A percentile compares a stretch with the other conserved stretches of the same genome.
Conservation (phyloP, 164 flowering plant species). For the Malania oleifera region DNA sequence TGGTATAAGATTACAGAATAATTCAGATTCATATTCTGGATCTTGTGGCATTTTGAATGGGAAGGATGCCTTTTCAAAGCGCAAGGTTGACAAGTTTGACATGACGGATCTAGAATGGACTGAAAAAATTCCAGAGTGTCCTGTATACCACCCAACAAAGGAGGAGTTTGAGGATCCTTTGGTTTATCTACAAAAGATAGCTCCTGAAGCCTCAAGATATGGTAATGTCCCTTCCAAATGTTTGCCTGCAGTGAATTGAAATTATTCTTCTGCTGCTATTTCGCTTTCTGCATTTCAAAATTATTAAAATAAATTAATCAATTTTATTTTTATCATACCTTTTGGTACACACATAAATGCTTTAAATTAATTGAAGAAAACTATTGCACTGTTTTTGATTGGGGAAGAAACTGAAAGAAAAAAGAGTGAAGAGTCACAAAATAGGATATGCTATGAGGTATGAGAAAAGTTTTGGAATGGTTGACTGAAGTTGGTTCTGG, state of each 20-base stretch:
- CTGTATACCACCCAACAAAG: conserved; percentile 74
- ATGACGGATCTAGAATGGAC: conserved; percentile 66
- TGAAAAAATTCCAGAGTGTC: conserved; percentile 79
- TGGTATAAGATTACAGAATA: conserved; percentile 50
- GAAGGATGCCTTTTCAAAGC: conserved; percentile 44
- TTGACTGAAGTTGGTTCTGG: too few species aligned
- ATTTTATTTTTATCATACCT: too few species aligned
- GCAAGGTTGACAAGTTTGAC: conserved; percentile 63
- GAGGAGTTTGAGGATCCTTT: conserved; percentile 97
- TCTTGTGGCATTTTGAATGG: conserved; percentile 28
- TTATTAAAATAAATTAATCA: too few species aligned
- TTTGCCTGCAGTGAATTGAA: neutral
- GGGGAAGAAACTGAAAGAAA: too few species aligned
- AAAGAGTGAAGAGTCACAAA: too few species aligned
- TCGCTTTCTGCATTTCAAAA: neutral
- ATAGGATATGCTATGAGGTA: too few species aligned
- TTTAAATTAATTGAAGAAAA: too few species aligned
- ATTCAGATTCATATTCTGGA: conserved; percentile 25
- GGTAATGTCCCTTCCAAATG: conserved; percentile 39
- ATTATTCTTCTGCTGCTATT: neutral
- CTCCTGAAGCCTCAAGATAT: conserved; percentile 89
- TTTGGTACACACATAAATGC: too few species aligned
- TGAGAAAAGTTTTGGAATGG: too few species aligned
- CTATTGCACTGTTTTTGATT: too few species aligned
- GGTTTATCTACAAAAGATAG: conserved; percentile 81